phyloP scores from a whole-genome alignment of 139 green algal species.

The Chlamydomonas schloesseri region DNA sequence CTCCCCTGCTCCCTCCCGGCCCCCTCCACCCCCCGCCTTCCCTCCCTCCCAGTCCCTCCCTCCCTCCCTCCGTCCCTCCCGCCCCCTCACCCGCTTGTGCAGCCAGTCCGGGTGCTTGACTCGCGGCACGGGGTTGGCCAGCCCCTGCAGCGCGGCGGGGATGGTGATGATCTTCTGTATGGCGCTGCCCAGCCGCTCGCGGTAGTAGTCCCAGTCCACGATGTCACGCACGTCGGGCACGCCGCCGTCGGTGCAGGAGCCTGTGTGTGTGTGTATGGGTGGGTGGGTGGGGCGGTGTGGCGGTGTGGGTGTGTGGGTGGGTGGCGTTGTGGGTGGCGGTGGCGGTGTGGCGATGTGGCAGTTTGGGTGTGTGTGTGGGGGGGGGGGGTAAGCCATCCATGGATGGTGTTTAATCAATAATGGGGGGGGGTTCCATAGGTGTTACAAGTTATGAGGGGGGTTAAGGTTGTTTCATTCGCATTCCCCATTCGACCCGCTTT shows the following conservation, averaged over 20 bases:
- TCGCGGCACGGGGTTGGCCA: conserved; percentile 68
- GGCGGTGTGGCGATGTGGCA: too few species aligned
- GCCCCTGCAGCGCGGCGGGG: conserved; percentile 80
- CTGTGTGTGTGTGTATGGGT: not conserved
- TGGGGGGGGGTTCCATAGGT: too few species aligned
- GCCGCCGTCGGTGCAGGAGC: conserved; percentile 30
- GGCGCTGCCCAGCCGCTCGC: conserved; percentile 87
- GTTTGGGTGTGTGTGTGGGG: not conserved
- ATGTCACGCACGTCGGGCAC: conserved; percentile 89
- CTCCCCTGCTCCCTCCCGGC: too few species aligned
- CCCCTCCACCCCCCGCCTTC: not conserved
- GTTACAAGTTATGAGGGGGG: too few species aligned
- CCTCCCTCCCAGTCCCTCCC: too few species aligned
- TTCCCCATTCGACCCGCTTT: too few species aligned
- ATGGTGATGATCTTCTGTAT: conserved; percentile 99
- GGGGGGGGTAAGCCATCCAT: too few species aligned
- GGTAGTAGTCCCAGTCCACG: conserved; percentile 99
- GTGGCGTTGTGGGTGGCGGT: too few species aligned
- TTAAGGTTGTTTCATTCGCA: too few species aligned
- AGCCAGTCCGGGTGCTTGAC: conserved; percentile 98
- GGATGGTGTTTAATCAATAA: not conserved
- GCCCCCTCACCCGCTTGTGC: conserved; percentile 71
- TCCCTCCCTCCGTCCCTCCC: too few species aligned
- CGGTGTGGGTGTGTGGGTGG: too few species aligned
- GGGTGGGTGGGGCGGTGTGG: not conserved